phyloP scores from a whole-genome alignment of 2,329 filamentous ascomycete genomes.

The Calonectria pauciramosa region DNA sequence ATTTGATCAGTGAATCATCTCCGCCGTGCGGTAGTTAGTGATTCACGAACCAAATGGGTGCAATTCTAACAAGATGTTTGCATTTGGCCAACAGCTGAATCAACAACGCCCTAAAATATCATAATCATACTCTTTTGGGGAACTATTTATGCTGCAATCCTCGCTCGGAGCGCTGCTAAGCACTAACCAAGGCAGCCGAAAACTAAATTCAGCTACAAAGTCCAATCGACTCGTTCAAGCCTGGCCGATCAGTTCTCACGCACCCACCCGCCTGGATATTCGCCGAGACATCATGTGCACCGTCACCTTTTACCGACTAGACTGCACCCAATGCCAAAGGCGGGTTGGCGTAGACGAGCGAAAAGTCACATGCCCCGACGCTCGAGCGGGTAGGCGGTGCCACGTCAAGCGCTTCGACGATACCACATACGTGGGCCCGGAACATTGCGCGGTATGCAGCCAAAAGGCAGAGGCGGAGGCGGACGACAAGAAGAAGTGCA shows the following conservation, averaged over 20 bases:
- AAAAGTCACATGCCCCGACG: background rate
- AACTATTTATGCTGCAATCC: background rate
- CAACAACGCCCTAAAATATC: background rate
- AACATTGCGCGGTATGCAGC: background rate
- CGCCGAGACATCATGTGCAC: background rate
- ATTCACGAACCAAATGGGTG: background rate
- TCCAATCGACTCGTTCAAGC: background rate
- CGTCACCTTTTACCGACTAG: background rate
- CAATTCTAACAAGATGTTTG: background rate
- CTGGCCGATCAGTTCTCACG: background rate
- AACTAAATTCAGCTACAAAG: background rate
- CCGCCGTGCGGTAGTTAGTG: background rate
- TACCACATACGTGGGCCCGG: background rate
- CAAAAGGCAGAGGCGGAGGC: background rate
- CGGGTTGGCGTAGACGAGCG: background rate
- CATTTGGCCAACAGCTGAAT: background rate
- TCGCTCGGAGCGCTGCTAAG: background rate
- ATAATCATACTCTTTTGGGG: background rate
- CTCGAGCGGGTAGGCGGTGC: background rate
- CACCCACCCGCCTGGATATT: background rate
- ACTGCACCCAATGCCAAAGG: background rate
- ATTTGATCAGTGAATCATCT: background rate
- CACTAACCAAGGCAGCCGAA: background rate
- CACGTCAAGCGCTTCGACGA: background rate
- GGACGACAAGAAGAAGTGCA: background rate